Conservation (phyloP, 345 rosid species). For the Populus ilicifolia region DNA sequence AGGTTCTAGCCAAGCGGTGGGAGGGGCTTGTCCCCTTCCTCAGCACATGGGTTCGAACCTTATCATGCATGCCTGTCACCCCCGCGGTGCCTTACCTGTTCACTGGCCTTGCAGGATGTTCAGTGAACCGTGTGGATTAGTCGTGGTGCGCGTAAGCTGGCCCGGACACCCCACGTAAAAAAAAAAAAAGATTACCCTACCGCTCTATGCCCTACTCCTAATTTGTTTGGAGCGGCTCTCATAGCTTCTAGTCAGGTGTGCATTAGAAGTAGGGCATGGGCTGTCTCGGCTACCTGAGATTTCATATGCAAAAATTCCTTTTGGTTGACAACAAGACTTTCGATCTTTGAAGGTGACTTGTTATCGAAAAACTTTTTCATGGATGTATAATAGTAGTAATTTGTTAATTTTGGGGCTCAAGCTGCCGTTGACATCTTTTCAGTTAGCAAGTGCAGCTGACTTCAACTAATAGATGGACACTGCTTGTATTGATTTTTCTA, state of each 20-base stretch:
- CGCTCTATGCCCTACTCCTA: constrained; percentile 7
- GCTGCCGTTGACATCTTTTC: not conserved
- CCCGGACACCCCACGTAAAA: too few relatives aligned
- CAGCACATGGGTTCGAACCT: too few relatives aligned
- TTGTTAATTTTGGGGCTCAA: not conserved
- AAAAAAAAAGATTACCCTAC: constrained; percentile 15
- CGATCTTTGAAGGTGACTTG: not conserved
- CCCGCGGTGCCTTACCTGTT: too few relatives aligned
- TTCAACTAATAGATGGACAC: not conserved
- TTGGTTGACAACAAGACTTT: not conserved
- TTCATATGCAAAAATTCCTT: not conserved
- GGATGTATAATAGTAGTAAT: not conserved
- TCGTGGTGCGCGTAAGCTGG: too few relatives aligned
- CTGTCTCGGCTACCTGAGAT: constrained; percentile 7
- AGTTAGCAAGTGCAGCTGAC: not conserved
- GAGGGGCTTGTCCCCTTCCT: too few relatives aligned
- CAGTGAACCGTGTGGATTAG: too few relatives aligned
- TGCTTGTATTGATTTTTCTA: not conserved
- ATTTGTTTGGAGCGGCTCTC: constrained; percentile 33
- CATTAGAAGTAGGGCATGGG: constrained; percentile 37
- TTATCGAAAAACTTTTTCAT: not conserved
- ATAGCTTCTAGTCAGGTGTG: constrained; percentile 28
- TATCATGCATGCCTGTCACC: too few relatives aligned
- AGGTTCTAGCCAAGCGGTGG: too few relatives aligned
- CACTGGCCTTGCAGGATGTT: too few relatives aligned